phyloP scores from a whole-genome alignment of 805 yeast genomes.

The Kuraishia cidri region DNA sequence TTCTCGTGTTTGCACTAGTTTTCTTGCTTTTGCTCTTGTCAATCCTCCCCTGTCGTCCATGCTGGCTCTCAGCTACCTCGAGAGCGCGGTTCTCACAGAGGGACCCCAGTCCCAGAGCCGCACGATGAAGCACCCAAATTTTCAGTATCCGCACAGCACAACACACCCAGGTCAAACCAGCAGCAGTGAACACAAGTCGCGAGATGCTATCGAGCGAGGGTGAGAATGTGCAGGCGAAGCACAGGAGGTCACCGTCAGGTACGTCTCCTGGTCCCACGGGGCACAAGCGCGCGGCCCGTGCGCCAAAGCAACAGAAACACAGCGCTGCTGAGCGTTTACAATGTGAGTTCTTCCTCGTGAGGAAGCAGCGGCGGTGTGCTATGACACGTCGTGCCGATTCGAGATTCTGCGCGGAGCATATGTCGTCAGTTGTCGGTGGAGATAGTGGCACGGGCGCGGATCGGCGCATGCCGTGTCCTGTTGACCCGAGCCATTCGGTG shows the following conservation, averaged over 20 bases:
- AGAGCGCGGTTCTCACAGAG: neutral
- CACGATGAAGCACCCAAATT: too few relatives aligned
- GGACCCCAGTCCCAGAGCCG: neutral
- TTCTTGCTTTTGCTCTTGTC: too few relatives aligned
- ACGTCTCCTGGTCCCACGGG: neutral
- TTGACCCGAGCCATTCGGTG: conserved; percentile 67
- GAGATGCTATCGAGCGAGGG: neutral
- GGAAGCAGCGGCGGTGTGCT: conserved; percentile 43
- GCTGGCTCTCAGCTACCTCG: neutral
- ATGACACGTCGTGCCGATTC: conserved; percentile 39
- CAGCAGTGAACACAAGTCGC: neutral
- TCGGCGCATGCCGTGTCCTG: conserved; percentile 59
- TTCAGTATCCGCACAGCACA: too few relatives aligned
- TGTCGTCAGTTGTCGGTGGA: conserved; percentile 14
- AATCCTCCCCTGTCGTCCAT: too few relatives aligned
- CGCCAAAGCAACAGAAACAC: neutral
- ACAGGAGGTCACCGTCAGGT: neutral
- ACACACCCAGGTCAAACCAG: too few relatives aligned
- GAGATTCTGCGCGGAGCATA: conserved; percentile 52
- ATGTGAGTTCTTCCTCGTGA: conserved; percentile 35
- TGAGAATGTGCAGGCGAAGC: neutral
- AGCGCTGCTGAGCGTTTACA: conserved; percentile 2
- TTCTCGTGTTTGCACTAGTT: too few relatives aligned
- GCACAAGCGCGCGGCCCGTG: neutral
- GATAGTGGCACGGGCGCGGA: neutral